Conservation (phyloP, 208 protist genomes). For the Blechomonas ayalai region DNA sequence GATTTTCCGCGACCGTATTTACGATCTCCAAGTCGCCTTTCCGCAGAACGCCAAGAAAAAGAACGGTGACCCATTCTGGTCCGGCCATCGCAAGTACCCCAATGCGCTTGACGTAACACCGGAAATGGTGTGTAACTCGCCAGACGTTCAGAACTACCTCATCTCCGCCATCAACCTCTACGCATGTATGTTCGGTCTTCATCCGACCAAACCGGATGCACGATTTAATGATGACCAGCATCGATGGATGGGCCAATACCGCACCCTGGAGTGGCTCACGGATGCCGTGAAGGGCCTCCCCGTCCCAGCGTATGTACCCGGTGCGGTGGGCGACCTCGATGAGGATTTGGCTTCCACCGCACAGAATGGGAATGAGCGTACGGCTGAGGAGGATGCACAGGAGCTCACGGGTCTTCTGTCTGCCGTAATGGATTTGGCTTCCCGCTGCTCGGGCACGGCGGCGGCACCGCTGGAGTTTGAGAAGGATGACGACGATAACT, state of each 20-base stretch:
- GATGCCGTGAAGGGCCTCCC: conserved; percentile 14
- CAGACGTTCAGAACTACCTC: conserved; percentile 62
- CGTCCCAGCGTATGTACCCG: conserved; percentile 37
- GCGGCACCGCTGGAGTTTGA: conserved; percentile 87
- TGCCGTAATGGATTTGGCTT: conserved; percentile 27
- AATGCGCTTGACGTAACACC: conserved; percentile 33
- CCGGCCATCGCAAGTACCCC: conserved; percentile 84
- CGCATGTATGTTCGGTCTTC: conserved; percentile 81
- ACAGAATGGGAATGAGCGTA: conserved; percentile 5
- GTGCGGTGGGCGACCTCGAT: conserved; percentile 63
- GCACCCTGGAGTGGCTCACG: conserved; percentile 48
- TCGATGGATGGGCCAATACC: conserved; percentile 83
- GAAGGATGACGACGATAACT: conserved; percentile 95
- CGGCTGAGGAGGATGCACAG: conserved; percentile 41
- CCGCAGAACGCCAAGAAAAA: conserved; percentile 94
- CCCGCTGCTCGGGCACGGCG: conserved; percentile 32
- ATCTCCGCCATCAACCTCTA: conserved; percentile 73
- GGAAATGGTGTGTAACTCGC: conserved; percentile 3
- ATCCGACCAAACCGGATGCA: conserved; percentile 73
- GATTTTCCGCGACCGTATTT: conserved; percentile 95
- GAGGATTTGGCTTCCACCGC: conserved; percentile 55
- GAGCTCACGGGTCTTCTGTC: conserved; percentile 26
- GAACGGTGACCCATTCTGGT: conserved; percentile 91
- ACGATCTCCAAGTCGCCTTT: conserved; percentile 96
- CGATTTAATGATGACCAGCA: conserved; percentile 76